Evolutionary conservation across 495 filamentous ascomycete species (phyloP), one percentile per base, ranked within the genome.

Genomic region (Pseudomonodictys pantanalensis): DNA sequence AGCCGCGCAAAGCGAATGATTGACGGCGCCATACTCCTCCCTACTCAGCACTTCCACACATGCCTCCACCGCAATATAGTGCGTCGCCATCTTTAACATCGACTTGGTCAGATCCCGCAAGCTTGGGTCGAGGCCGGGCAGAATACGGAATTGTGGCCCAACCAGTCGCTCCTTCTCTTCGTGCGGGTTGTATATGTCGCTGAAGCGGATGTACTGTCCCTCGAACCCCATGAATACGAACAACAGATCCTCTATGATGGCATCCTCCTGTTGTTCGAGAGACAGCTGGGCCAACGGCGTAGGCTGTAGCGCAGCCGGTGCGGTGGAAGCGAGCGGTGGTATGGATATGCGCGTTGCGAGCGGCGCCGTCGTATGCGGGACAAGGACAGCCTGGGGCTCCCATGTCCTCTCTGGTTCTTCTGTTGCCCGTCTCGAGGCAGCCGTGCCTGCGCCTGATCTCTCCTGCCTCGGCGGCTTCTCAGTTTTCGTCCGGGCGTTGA

Each of bases 181-280:
- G 5, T 79, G 72, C 0, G 93, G 90, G 58, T 96, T 86, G 72
- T 96, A 97, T 2, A 83, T 80, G 53, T 84, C 83, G 33, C 79
- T 78, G 64, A 90, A 97, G 57, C 91, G 90, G 63, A 97, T 88
- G 71, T 97, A 97, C 71, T 95, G 91, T 25, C 93, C 93, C 74
- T 98, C 93, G 60, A 90, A 95, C n/a, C 93, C 93, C 92, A 97
- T 97, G 63, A 97, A 92, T 2, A 95, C 91, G 71, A 91, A 97
- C 30, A 97, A 71, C 20, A 98, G 74, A 66, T 98, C 93, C 62
- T 96, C 92, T 48, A 97, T 74, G 10, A 97, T 87, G 2, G 84
- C 87, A 10, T 81, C 80, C 73, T 98, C 93, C 69, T 98, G 93
- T 7, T 78, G 82, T 56, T 93, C 86, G 20, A 90, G 73, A 1